Conservation (phyloP, 768 basidiomycete species). For the Coprinellus micaceus region DNA sequence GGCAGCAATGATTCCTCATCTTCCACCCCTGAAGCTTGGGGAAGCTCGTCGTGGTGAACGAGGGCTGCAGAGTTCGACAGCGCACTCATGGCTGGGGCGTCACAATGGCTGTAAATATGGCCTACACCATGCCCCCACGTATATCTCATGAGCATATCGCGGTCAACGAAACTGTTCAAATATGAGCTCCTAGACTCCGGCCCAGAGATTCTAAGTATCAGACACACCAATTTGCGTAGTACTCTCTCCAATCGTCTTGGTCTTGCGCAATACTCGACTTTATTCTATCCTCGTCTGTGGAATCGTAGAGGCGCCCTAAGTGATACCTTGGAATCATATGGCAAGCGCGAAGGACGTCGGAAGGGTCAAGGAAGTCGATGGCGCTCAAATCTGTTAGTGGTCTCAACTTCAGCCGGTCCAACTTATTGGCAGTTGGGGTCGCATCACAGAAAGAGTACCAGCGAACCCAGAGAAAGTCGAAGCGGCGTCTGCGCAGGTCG, state of each 20-base stretch:
- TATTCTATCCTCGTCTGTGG: slow-evolving; percentile 10
- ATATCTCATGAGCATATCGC: slow-evolving; percentile 2
- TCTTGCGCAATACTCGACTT: neutral
- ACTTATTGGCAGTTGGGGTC: slow-evolving; percentile 28
- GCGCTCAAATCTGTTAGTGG: slow-evolving; percentile 18
- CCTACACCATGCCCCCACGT: neutral
- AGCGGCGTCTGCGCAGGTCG: neutral
- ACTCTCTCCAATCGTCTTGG: slow-evolving; percentile 21
- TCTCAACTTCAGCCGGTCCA: slow-evolving; percentile 34
- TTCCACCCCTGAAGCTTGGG: neutral
- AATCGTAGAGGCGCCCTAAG: slow-evolving; percentile 12
- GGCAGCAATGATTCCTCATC: neutral
- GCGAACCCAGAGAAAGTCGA: neutral
- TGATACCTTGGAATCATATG: slow-evolving; percentile 32
- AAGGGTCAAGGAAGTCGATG: slow-evolving; percentile 34
- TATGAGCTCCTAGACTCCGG: too few species aligned
- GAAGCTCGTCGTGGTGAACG: too few species aligned
- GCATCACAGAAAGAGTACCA: neutral
- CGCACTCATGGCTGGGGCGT: neutral
- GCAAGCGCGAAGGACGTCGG: slow-evolving; percentile 26
- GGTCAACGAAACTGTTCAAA: neutral
- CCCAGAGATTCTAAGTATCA: too few species aligned
- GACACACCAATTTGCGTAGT: slow-evolving; percentile 36
- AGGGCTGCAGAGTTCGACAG: neutral
- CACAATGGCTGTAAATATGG: neutral